Evolutionary conservation across 2,329 filamentous ascomycete species (phyloP).

Genomic region (Penicillium digitatum): DNA sequence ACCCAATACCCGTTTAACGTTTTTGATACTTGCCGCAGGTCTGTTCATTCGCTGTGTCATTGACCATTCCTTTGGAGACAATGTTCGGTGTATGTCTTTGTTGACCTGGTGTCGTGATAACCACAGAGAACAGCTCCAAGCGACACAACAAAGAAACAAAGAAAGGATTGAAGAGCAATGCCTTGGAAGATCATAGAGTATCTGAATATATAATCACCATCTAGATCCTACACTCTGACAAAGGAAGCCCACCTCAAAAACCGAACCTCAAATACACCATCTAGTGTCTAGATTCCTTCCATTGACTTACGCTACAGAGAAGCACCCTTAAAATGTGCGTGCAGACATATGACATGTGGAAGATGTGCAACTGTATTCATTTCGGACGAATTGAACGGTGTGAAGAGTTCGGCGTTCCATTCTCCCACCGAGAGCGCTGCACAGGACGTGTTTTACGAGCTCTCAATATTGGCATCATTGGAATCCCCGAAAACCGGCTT

Average conservation of each 20-base stretch:
- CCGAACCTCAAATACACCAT: neutral
- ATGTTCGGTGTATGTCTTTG: neutral
- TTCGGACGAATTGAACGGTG: neutral
- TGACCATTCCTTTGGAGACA: neutral
- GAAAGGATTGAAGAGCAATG: neutral
- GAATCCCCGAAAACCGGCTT: conserved; percentile 14
- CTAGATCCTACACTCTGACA: accelerated
- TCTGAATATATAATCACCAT: neutral
- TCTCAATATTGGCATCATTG: neutral
- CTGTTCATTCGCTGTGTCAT: neutral
- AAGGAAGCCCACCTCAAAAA: neutral
- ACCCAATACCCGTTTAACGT: neutral
- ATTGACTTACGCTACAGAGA: no score
- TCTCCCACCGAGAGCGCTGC: neutral
- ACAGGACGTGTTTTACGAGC: neutral
- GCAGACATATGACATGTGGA: neutral
- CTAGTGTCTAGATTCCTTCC: neutral
- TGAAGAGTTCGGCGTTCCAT: conserved; percentile 1
- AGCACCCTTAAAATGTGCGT: neutral
- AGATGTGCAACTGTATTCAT: neutral
- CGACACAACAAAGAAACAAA: neutral
- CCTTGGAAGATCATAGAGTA: neutral
- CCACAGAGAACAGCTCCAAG: neutral
- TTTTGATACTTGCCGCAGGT: neutral
- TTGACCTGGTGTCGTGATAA: neutral